Percentiles rank a stretch among this genome's conserved stretches.
Conservation (phyloP, 176 grass and related monocot genomes). For the maize (Zea mays) region Zm-B73-REFERENCE-NAM-5.0 NC_050101.1:176325501-176326000, state of each 20-base stretch:
- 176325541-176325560: conserved; percentile 48
- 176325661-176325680: conserved; percentile 99
- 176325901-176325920: conserved; percentile 99
- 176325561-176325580: not conserved
- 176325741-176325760: conserved; percentile 25
- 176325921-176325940: conserved; percentile 97
- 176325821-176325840: conserved; percentile 32
- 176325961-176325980: conserved; percentile 88
- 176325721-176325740: conserved; percentile 57
- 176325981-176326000: conserved; percentile 27
- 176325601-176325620: conserved; percentile 25
- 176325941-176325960: conserved; percentile 97
- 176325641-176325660: conserved; percentile 26
- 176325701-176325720: conserved; percentile 99
- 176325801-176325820: not conserved
- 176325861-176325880: conserved; percentile 83
- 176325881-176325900: conserved; percentile 98
- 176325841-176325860: conserved; percentile 98
- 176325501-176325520: conserved; percentile 99
- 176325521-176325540: conserved; percentile 96
- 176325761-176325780: not conserved
- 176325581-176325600: not conserved
- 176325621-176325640: conserved; percentile 9
- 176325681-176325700: conserved; percentile 90
- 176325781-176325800: not conserved